These are phyloP conservation scores for Zopfochytrium polystomum DNA, from an alignment of 371 early-diverging fungal species.

Conservation along the genomic window DNA sequence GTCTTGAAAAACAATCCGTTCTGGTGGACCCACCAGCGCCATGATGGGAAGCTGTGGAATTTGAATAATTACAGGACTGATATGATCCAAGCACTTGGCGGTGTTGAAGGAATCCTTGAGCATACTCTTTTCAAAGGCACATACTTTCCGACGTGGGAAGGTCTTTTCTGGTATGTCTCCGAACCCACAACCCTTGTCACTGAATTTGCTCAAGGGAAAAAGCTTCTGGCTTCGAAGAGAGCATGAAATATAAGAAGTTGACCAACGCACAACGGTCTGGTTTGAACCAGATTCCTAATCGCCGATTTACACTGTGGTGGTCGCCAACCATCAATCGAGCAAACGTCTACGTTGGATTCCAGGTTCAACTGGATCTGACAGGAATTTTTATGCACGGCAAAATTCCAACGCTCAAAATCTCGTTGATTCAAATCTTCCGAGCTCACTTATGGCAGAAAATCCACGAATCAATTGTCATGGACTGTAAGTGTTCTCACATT, in stretches of 20 bases:
- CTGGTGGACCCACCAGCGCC: conserved; percentile 89
- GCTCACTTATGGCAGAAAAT: conserved; percentile 99
- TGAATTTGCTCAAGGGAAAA: conserved; percentile 65
- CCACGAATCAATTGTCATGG: conserved; percentile 94
- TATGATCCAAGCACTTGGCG: conserved; percentile 98
- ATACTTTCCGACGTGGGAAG: conserved; percentile 96
- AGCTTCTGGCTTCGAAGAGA: conserved; percentile 56
- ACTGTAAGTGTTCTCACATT: conserved; percentile 36
- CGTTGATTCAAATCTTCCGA: conserved; percentile 98
- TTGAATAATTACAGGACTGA: conserved; percentile 96
- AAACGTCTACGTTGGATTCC: conserved; percentile 99
- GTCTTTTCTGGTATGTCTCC: conserved; percentile 94
- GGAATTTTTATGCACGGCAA: conserved; percentile 99
- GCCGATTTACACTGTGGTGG: conserved; percentile 99
- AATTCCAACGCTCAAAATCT: conserved; percentile 98
- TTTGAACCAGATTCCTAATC: conserved; percentile 98
- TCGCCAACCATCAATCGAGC: conserved; percentile 98
- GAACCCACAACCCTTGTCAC: not conserved
- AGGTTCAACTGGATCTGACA: conserved; percentile 97
- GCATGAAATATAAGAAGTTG: conserved; percentile 84
- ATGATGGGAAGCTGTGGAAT: conserved; percentile 92
- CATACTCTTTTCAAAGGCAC: conserved; percentile 98
- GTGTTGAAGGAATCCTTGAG: conserved; percentile 97
- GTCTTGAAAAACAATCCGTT: conserved; percentile 93
- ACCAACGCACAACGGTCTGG: conserved; percentile 99